Evolutionary conservation across 352 stramenopile genomes (phyloP).

Genomic region (Globisporangium nagaii): DNA sequence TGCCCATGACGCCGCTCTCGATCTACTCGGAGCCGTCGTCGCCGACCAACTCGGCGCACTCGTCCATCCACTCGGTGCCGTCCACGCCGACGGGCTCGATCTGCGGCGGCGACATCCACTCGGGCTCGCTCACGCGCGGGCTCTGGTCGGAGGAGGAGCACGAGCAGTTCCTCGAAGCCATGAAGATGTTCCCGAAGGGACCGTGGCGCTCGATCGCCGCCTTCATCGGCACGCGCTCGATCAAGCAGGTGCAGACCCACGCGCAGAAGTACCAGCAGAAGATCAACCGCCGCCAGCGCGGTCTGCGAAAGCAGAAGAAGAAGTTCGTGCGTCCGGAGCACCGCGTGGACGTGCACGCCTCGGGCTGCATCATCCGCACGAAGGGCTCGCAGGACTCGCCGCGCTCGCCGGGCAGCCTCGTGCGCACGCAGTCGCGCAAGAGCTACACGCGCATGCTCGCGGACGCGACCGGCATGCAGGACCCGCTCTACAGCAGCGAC

Average conservation of each 20-base stretch:
- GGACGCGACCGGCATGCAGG: not conserved
- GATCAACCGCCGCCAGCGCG: slow-evolving; percentile 70
- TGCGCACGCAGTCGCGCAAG: slow-evolving; percentile 15
- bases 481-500: not conserved
- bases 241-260: slow-evolving; percentile 83
- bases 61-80: slow-evolving; percentile 2
- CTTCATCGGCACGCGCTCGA: slow-evolving; percentile 70
- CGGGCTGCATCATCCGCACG: slow-evolving; percentile 59
- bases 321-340: slow-evolving; percentile 70
- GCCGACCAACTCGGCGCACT: not conserved
- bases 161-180: slow-evolving; percentile 76
- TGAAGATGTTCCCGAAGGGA: slow-evolving; percentile 73
- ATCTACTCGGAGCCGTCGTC: slow-evolving; percentile 4
- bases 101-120: slow-evolving; percentile 9
- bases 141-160: slow-evolving; percentile 76
- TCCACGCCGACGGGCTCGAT: slow-evolving; percentile 6
- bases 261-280: slow-evolving; percentile 87
- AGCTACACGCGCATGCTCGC: slow-evolving; percentile 11
- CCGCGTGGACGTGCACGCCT: slow-evolving; percentile 57
- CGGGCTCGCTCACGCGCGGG: slow-evolving; percentile 40
- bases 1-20: not conserved
- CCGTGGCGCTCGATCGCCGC: slow-evolving; percentile 72
- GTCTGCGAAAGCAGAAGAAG: slow-evolving; percentile 83
- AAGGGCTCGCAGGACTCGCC: slow-evolving; percentile 33
- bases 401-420: slow-evolving; percentile 31